Percentiles rank a stretch among this genome's conserved stretches.
Conservation (phyloP, 2,329 filamentous ascomycete genomes). For the Aspergillus texensis region DNA sequence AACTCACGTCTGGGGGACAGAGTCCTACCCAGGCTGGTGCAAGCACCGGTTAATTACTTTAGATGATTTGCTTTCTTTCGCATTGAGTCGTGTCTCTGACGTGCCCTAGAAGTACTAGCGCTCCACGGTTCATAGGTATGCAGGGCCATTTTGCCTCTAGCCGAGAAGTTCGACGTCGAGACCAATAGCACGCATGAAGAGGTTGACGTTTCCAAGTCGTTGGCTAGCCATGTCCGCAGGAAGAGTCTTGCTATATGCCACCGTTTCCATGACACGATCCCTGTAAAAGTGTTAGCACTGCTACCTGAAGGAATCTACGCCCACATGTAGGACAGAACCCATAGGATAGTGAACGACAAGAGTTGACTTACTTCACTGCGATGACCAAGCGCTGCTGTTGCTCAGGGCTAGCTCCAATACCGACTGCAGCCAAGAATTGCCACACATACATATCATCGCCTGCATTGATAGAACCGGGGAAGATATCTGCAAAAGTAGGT, state of each 20-base stretch:
- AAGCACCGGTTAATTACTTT: neutral
- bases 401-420: conserved; percentile 87
- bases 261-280: conserved; percentile 95
- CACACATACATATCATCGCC: conserved; percentile 96
- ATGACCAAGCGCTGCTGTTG: conserved; percentile 94
- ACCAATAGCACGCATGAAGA: conserved; percentile 99
- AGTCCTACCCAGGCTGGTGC: neutral
- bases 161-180: conserved; percentile 83
- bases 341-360: neutral
- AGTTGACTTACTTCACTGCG: conserved; percentile 71
- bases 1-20: neutral
- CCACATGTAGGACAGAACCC: conserved; percentile 13
- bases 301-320: neutral
- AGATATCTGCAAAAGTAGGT: conserved; percentile 79
- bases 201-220: conserved; percentile 87
- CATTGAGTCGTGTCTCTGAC: neutral
- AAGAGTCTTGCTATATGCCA: conserved; percentile 83
- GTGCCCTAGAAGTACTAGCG: neutral
- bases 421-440: conserved; percentile 95
- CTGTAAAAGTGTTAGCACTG: conserved; percentile 33
- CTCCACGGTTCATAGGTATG: neutral
- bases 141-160: conserved; percentile 36
- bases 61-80: neutral
- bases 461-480: conserved; percentile 86
- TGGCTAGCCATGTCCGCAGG: conserved; percentile 82